Conservation (phyloP, 768 basidiomycete species). For the Phanerodontia chrysosporium region DNA sequence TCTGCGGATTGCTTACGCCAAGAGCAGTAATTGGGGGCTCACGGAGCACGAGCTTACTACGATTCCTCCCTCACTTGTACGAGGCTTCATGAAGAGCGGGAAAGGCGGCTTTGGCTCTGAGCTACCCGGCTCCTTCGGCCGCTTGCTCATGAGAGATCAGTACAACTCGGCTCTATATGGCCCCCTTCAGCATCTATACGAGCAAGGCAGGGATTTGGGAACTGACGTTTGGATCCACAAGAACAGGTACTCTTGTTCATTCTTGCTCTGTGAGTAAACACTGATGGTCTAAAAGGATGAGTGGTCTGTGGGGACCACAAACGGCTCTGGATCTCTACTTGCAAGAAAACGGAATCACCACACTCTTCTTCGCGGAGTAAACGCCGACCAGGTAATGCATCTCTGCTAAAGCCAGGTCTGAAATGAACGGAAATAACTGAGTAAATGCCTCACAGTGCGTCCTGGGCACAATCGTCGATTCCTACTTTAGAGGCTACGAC, state of each 20-base stretch:
- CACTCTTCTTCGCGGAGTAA: conserved; percentile 60
- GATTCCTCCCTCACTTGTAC: conserved; percentile 55
- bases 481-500: conserved; percentile 63
- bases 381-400: conserved; percentile 53
- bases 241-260: conserved; percentile 41
- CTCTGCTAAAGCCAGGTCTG: neutral
- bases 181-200: conserved; percentile 52
- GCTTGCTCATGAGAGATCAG: conserved; percentile 53
- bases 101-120: conserved; percentile 49
- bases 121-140: conserved; percentile 50
- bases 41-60: conserved; percentile 58
- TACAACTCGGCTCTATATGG: conserved; percentile 61
- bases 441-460: conserved; percentile 47
- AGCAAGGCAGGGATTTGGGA: conserved; percentile 46
- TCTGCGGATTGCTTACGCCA: neutral
- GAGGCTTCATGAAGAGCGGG: conserved; percentile 32
- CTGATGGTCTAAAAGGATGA: conserved; percentile 41
- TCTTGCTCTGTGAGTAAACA: neutral
- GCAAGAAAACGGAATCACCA: conserved; percentile 57
- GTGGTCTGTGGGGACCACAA: conserved; percentile 63
- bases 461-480: conserved; percentile 57
- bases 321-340: conserved; percentile 60
- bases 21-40: conserved; percentile 64
- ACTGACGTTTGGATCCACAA: conserved; percentile 74
- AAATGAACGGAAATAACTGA: neutral